Conservation (phyloP, 164 flowering plant genomes). For the Pachysandra terminalis region DNA sequence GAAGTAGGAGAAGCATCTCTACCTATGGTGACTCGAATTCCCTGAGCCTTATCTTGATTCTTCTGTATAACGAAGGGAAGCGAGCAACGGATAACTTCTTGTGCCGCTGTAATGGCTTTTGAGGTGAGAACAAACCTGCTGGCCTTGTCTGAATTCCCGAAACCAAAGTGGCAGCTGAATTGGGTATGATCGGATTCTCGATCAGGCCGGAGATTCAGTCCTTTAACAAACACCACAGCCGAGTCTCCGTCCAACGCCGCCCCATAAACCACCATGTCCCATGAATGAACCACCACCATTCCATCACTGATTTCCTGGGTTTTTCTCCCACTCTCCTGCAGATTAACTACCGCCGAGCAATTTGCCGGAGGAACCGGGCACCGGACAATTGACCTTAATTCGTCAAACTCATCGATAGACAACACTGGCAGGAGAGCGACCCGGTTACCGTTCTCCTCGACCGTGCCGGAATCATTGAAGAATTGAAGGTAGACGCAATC, state of each 20-base stretch:
- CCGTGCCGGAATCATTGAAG: background rate
- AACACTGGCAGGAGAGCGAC: slow-evolving; percentile 22
- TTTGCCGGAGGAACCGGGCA: slow-evolving; percentile 63
- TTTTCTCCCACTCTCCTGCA: slow-evolving; percentile 25
- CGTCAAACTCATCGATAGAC: slow-evolving; percentile 57
- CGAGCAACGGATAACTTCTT: slow-evolving; percentile 70
- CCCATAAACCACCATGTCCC: slow-evolving; percentile 70
- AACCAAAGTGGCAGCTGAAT: slow-evolving; percentile 62
- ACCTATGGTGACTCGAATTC: slow-evolving; percentile 50
- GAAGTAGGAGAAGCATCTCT: no score
- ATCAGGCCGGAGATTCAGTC: slow-evolving; percentile 65
- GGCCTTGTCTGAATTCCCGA: slow-evolving; percentile 33
- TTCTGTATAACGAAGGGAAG: slow-evolving; percentile 47
- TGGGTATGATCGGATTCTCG: slow-evolving; percentile 47
- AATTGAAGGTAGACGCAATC: slow-evolving; percentile 37
- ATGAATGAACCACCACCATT: slow-evolving; percentile 33
- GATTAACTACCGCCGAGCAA: slow-evolving; percentile 36
- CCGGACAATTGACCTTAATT: slow-evolving; percentile 43
- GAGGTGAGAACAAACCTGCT: slow-evolving; percentile 26
- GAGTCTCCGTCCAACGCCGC: slow-evolving; percentile 57
- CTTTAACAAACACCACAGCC: slow-evolving; percentile 74
- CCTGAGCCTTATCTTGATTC: slow-evolving; percentile 40
- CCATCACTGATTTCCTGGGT: background rate
- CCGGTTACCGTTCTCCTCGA: background rate
- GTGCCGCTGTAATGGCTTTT: slow-evolving; percentile 62